These are phyloP conservation scores for Thozetella sp. DNA, from an alignment of 495 filamentous ascomycete genomes.

Conservation along the genomic window DNA sequence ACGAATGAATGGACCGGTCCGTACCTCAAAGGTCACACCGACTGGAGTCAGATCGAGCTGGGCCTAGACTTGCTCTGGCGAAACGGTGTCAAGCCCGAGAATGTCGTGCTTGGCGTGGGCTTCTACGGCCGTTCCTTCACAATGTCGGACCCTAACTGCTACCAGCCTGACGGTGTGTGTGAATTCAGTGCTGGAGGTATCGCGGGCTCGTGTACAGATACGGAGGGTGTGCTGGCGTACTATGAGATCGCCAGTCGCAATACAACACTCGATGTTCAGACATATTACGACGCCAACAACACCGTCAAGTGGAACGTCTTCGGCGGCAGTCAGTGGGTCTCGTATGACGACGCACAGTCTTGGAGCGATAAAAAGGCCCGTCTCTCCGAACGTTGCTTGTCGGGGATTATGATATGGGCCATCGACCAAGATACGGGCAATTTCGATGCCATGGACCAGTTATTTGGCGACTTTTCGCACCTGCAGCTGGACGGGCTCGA, in stretches of 20 bases:
- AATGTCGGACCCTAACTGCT: slow-evolving; percentile 2
- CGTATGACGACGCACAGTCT: slow-evolving; percentile 28
- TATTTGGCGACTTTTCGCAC: slow-evolving; percentile 3
- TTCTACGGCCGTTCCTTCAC: slow-evolving; percentile 32
- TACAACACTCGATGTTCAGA: slow-evolving; percentile 15
- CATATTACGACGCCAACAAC: slow-evolving; percentile 15
- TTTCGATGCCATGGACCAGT: not conserved
- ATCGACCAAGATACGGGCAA: slow-evolving; percentile 22
- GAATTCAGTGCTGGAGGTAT: no score
- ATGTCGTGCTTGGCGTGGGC: slow-evolving; percentile 36
- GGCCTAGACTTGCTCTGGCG: slow-evolving; percentile 34
- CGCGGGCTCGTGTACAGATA: no score
- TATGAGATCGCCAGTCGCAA: no score
- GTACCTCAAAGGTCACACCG: slow-evolving; percentile 22
- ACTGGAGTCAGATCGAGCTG: slow-evolving; percentile 31
- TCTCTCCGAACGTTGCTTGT: slow-evolving; percentile 34
- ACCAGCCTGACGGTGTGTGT: slow-evolving; percentile 18
- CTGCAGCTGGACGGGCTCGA: not conserved
- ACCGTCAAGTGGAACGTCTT: slow-evolving; percentile 29
- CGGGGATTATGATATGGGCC: slow-evolving; percentile 39
- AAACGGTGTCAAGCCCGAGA: slow-evolving; percentile 19
- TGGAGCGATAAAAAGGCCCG: slow-evolving; percentile 16
- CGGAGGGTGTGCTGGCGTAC: no score
- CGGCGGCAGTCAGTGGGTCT: slow-evolving; percentile 26
- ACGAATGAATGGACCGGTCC: slow-evolving; percentile 7